Conservation (phyloP, 2,329 filamentous ascomycete species). For the Aspergillus thermomutatus region DNA sequence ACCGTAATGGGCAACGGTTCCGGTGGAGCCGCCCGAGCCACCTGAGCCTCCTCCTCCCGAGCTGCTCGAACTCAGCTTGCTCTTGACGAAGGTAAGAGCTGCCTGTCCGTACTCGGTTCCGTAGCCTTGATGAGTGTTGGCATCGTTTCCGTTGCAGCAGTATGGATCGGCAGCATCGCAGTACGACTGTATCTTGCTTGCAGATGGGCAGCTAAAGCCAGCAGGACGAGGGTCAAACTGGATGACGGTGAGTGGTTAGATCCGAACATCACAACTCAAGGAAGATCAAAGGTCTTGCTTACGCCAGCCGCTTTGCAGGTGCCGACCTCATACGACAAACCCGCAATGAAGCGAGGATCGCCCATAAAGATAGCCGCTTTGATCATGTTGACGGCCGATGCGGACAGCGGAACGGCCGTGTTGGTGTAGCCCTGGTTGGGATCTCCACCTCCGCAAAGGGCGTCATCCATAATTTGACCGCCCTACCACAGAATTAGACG, state of each 20-base stretch:
- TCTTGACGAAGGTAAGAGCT: conserved; percentile 59
- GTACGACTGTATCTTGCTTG: conserved; percentile 60
- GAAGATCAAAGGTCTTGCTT: conserved; percentile 32
- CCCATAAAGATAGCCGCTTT: conserved; percentile 66
- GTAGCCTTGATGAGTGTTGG: conserved; percentile 60
- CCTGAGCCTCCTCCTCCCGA: neutral
- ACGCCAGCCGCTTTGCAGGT: conserved; percentile 59
- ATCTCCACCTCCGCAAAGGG: conserved; percentile 57
- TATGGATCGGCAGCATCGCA: conserved; percentile 63
- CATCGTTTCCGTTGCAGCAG: conserved; percentile 63
- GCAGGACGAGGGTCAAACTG: conserved; percentile 60
- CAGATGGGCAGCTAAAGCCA: conserved; percentile 57
- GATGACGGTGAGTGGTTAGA: neutral
- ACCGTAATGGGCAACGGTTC: neutral
- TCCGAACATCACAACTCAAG: neutral
- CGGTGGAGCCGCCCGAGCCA: neutral
- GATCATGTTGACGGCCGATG: conserved; percentile 52
- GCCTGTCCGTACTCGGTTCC: conserved; percentile 58
- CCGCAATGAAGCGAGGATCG: conserved; percentile 56
- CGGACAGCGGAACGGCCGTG: conserved; percentile 43
- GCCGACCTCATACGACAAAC: conserved; percentile 59
- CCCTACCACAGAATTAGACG: conserved; percentile 39
- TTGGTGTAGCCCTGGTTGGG: conserved; percentile 45
- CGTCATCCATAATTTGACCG: conserved; percentile 62
- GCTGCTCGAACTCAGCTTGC: conserved; percentile 16